Conservation (phyloP, 2,329 filamentous ascomycete genomes). For the Neocatenulostroma microsporum region DNA sequence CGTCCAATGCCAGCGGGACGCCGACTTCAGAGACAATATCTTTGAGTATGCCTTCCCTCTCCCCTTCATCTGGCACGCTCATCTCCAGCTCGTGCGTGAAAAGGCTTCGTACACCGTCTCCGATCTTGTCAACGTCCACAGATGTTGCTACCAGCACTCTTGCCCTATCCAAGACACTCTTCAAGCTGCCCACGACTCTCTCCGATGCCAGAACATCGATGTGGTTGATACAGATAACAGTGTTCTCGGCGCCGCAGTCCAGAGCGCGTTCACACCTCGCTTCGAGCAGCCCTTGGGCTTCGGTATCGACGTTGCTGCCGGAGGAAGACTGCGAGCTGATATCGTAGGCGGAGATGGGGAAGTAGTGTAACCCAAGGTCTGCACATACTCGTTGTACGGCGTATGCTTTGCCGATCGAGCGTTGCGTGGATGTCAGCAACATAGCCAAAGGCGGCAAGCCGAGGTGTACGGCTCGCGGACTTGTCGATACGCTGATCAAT, state of each 20-base stretch:
- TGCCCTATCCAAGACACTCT: slow-evolving; percentile 70
- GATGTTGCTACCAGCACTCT: slow-evolving; percentile 88
- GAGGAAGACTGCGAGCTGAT: slow-evolving; percentile 78
- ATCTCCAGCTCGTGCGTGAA: slow-evolving; percentile 97
- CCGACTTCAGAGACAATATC: slow-evolving; percentile 69
- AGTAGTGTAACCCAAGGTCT: slow-evolving; percentile 85
- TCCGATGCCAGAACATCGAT: slow-evolving; percentile 87
- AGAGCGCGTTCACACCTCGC: slow-evolving; percentile 82
- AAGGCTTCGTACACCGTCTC: slow-evolving; percentile 77
- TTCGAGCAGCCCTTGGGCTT: slow-evolving; percentile 85
- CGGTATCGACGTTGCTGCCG: slow-evolving; percentile 79
- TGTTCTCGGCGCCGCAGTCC: slow-evolving; percentile 76
- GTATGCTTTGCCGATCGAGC: slow-evolving; percentile 86
- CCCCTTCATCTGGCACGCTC: slow-evolving; percentile 81
- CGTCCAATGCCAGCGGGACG: slow-evolving; percentile 69
- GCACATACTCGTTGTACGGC: slow-evolving; percentile 68
- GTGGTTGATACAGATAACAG: slow-evolving; percentile 77
- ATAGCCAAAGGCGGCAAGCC: slow-evolving; percentile 83
- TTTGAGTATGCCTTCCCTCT: slow-evolving; percentile 78
- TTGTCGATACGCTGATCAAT: slow-evolving; percentile 80
- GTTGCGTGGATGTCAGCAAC: slow-evolving; percentile 81
- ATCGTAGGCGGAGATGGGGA: slow-evolving; percentile 84
- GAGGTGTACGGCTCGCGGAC: slow-evolving; percentile 74
- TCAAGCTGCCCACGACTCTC: slow-evolving; percentile 75
- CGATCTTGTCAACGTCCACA: slow-evolving; percentile 88